A percentile compares a stretch with the other conserved stretches of the same genome.
Conservation (phyloP, 2,329 filamentous ascomycete species). For the Fusarium chlamydosporum region DNA sequence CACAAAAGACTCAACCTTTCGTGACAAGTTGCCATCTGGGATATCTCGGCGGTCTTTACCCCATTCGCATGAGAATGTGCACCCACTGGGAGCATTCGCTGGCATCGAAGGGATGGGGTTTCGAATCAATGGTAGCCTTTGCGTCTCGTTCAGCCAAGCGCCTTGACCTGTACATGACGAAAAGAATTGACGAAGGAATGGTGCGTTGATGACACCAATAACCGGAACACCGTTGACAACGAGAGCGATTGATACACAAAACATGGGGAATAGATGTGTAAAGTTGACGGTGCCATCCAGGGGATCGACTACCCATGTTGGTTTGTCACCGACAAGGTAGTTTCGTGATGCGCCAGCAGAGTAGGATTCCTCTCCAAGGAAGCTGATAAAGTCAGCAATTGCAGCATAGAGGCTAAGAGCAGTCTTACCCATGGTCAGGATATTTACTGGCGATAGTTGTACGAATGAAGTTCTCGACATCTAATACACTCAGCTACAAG, state of each 20-base stretch:
- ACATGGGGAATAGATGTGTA: conserved; percentile 85
- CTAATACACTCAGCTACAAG: conserved; percentile 56
- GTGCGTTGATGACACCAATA: conserved; percentile 80
- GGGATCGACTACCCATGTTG: conserved; percentile 84
- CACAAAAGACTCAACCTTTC: conserved; percentile 81
- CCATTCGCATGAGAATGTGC: conserved; percentile 83
- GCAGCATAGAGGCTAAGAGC: not conserved
- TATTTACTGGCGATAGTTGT: conserved; percentile 70
- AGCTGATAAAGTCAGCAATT: conserved; percentile 61
- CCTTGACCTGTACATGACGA: conserved; percentile 75
- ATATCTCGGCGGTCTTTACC: conserved; percentile 80
- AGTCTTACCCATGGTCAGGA: conserved; percentile 73
- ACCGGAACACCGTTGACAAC: conserved; percentile 70
- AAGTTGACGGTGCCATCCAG: conserved; percentile 87
- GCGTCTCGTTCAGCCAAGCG: conserved; percentile 77
- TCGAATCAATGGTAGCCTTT: conserved; percentile 73
- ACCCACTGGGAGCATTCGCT: conserved; percentile 73
- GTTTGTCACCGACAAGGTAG: conserved; percentile 74
- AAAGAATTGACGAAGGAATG: conserved; percentile 78
- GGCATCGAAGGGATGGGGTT: conserved; percentile 75
- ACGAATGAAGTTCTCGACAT: conserved; percentile 80
- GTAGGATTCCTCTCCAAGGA: conserved; percentile 84
- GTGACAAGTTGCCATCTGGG: conserved; percentile 75
- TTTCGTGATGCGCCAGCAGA: conserved; percentile 75
- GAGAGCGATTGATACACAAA: conserved; percentile 83